These are phyloP conservation scores for Colletotrichum brevisporum DNA, from an alignment of 2,329 filamentous ascomycete genomes.

Conservation along the genomic window DNA sequence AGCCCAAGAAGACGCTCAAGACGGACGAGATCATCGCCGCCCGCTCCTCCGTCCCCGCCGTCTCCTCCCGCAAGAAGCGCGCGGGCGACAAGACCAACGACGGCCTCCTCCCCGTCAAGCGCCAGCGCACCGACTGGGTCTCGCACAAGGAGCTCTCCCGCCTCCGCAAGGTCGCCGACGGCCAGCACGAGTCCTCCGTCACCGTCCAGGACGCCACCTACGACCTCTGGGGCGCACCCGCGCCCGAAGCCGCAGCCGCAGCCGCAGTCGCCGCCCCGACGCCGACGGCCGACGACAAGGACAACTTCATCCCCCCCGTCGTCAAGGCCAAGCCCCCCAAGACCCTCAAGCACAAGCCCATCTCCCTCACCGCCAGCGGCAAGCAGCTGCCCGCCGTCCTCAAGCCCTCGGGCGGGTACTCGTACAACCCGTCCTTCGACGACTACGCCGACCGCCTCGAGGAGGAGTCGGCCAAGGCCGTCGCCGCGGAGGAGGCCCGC, in stretches of 20 bases:
- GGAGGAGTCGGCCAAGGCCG: conserved; percentile 82
- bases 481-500: conserved; percentile 84
- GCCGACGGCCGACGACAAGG: conserved; percentile 51
- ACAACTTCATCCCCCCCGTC: conserved; percentile 76
- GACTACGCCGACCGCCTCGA: conserved; percentile 86
- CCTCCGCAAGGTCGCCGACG: conserved; percentile 84
- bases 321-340: conserved; percentile 79
- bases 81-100: conserved; percentile 72
- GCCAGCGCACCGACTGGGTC: conserved; percentile 82
- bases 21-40: conserved; percentile 91
- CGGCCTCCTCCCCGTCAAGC: conserved; percentile 81
- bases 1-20: conserved; percentile 83
- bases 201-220: conserved; percentile 75
- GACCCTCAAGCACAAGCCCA: conserved; percentile 81
- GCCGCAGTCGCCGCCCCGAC: conserved; percentile 52
- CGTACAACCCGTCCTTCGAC: conserved; percentile 91
- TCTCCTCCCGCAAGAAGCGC: conserved; percentile 82
- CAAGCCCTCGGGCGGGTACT: conserved; percentile 85
- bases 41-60: conserved; percentile 84
- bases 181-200: conserved; percentile 70
- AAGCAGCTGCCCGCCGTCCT: conserved; percentile 84
- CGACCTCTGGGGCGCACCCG: conserved; percentile 81
- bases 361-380: conserved; percentile 86
- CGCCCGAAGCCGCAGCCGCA: conserved; percentile 53
- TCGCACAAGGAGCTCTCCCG: conserved; percentile 86